Evolutionary conservation across 2,329 filamentous ascomycete species (phyloP).

Genomic region (Alternaria ventricosa): DNA sequence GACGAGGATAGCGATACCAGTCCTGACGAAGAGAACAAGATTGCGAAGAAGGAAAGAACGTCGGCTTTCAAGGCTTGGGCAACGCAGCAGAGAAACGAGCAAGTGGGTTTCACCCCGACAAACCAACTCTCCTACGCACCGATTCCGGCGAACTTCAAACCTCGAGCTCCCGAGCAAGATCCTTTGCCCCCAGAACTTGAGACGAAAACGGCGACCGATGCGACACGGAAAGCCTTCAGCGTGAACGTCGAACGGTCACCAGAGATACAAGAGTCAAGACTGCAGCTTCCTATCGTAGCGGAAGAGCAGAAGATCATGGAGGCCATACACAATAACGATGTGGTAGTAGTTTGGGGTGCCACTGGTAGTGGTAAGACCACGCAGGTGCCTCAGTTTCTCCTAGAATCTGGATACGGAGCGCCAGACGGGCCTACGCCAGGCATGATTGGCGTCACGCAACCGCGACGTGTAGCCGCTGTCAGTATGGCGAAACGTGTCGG

Average conservation of each 20-base stretch:
- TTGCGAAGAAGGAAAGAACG: slow-evolving; percentile 53
- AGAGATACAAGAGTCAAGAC: slow-evolving; percentile 77
- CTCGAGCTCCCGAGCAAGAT: slow-evolving; percentile 72
- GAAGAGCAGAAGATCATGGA: slow-evolving; percentile 99
- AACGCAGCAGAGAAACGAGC: slow-evolving; percentile 81
- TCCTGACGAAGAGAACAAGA: slow-evolving; percentile 46
- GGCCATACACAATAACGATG: slow-evolving; percentile 88
- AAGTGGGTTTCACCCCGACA: slow-evolving; percentile 71
- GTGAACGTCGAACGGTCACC: slow-evolving; percentile 73
- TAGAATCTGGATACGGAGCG: slow-evolving; percentile 89
- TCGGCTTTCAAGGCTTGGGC: slow-evolving; percentile 96
- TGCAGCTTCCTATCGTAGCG: slow-evolving; percentile 86
- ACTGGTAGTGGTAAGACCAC: slow-evolving; percentile 98
- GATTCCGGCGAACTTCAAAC: slow-evolving; percentile 70
- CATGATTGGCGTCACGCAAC: slow-evolving; percentile 94
- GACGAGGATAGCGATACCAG: slow-evolving; percentile 42
- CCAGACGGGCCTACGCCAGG: slow-evolving; percentile 80
- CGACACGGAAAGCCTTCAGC: slow-evolving; percentile 74
- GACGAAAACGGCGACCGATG: slow-evolving; percentile 61
- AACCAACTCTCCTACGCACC: slow-evolving; percentile 43
- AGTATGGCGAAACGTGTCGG: slow-evolving; percentile 95
- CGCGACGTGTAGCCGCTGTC: slow-evolving; percentile 90
- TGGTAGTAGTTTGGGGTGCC: slow-evolving; percentile 90
- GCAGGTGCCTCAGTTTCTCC: slow-evolving; percentile 94
- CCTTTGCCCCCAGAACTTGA: slow-evolving; percentile 71